Conservation (phyloP, 2,329 filamentous ascomycete species). For the Aspergillus neoniger region DNA sequence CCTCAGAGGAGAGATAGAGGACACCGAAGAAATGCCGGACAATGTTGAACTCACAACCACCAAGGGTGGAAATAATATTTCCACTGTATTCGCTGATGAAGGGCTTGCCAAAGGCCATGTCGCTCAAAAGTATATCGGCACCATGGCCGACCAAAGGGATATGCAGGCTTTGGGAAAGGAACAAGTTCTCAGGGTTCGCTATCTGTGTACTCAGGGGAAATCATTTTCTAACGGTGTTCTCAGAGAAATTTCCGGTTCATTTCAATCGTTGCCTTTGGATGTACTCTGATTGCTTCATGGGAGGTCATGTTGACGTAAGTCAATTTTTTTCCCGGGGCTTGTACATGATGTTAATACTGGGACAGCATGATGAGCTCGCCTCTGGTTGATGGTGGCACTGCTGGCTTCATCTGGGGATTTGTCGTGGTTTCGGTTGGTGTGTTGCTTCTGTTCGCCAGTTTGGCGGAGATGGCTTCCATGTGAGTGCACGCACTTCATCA, state of each 20-base stretch:
- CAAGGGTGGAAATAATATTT: background rate
- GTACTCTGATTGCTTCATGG: background rate
- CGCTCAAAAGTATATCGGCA: slow-evolving; percentile 5
- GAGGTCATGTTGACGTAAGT: background rate
- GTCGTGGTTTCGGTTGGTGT: background rate
- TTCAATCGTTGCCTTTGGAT: background rate
- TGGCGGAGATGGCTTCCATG: slow-evolving; percentile 2
- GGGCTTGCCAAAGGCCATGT: background rate
- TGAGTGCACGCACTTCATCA: background rate
- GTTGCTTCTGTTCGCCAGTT: background rate
- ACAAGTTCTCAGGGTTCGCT: slow-evolving; percentile 6
- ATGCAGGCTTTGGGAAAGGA: slow-evolving; percentile 6
- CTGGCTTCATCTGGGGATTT: background rate
- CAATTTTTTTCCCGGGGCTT: too few relatives aligned
- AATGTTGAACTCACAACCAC: background rate
- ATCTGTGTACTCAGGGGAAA: background rate
- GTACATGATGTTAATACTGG: background rate
- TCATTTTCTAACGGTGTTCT: background rate
- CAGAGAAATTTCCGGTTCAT: background rate
- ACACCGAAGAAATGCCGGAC: background rate
- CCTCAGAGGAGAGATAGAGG: background rate
- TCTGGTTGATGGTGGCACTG: background rate
- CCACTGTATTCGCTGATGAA: background rate
- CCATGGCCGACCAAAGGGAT: slow-evolving; percentile 8
- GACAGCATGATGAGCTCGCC: background rate